Evolutionary conservation across 2,329 filamentous ascomycete species (phyloP).

Genomic region (Cercospora zeina): DNA sequence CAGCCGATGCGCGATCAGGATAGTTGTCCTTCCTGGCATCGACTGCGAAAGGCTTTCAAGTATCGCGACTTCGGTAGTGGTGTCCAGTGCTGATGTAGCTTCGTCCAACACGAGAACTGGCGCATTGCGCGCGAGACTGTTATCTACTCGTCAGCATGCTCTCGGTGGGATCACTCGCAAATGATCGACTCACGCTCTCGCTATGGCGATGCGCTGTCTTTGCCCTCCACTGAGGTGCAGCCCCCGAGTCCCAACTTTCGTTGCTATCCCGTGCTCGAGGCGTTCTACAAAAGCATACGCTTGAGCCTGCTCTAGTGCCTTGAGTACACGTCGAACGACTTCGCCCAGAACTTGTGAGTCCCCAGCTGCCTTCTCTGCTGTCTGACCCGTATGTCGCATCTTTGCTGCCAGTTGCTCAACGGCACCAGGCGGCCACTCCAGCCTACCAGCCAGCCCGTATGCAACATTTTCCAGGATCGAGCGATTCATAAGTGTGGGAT

Average conservation of each 20-base stretch:
- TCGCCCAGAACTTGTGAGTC: constrained; percentile 30
- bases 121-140: constrained; percentile 33
- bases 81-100: constrained; percentile 38
- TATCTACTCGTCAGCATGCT: neutral
- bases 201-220: constrained; percentile 47
- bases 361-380: constrained; percentile 42
- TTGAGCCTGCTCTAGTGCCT: constrained; percentile 59
- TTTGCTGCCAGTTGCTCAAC: constrained; percentile 20
- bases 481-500: constrained; percentile 53
- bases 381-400: constrained; percentile 28
- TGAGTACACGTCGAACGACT: constrained; percentile 43
- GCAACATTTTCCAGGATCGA: constrained; percentile 58
- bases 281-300: constrained; percentile 54
- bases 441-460: constrained; percentile 46
- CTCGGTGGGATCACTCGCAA: constrained; percentile 21
- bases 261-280: constrained; percentile 52
- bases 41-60: constrained; percentile 59
- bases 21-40: constrained; percentile 42
- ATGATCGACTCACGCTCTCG: constrained; percentile 44
- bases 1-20: constrained; percentile 46
- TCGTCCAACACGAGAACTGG: constrained; percentile 39
- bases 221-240: constrained; percentile 44
- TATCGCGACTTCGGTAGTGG: constrained; percentile 33
- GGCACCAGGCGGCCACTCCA: constrained; percentile 39
- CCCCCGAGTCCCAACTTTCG: constrained; percentile 48